Conservation (phyloP, 805 yeast species). For the Metschnikowia lunata region DNA sequence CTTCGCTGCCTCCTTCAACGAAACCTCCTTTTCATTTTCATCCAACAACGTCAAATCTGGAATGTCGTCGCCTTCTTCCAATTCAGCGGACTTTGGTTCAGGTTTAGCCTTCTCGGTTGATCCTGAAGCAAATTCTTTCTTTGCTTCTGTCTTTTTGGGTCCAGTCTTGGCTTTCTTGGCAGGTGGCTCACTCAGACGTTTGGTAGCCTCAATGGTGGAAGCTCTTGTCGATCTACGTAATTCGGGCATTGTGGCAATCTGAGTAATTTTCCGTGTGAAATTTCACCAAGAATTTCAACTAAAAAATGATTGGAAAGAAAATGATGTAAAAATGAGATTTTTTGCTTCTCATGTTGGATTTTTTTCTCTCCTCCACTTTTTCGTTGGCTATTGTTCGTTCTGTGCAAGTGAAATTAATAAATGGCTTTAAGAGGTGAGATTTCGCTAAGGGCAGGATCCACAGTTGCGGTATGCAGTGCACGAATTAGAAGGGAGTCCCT, state of each 20-base stretch:
- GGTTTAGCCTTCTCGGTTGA: neutral
- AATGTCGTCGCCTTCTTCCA: slow-evolving; percentile 56
- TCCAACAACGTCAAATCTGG: slow-evolving; percentile 62
- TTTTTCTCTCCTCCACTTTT: no score
- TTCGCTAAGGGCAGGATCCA: no score
- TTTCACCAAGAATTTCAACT: neutral
- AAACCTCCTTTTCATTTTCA: slow-evolving; percentile 61
- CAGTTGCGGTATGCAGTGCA: no score
- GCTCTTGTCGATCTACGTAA: slow-evolving; percentile 17
- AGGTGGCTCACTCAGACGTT: slow-evolving; percentile 10
- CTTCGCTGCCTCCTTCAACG: slow-evolving; percentile 27
- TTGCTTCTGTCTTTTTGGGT: neutral
- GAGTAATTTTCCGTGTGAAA: neutral
- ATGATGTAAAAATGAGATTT: neutral
- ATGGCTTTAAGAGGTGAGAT: neutral
- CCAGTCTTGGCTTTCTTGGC: slow-evolving; percentile 12
- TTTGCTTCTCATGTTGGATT: neutral
- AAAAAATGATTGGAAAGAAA: neutral
- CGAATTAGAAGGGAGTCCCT: no score
- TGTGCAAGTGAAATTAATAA: neutral
- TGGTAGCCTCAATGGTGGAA: slow-evolving; percentile 10
- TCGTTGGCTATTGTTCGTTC: neutral
- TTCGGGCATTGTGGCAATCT: slow-evolving; percentile 12
- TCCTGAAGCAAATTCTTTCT: slow-evolving; percentile 3
- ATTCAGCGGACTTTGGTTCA: slow-evolving; percentile 13